Base-by-base conservation (phyloP, 345 rosid genomes). In the Gynandropsis gynandra region DNA sequence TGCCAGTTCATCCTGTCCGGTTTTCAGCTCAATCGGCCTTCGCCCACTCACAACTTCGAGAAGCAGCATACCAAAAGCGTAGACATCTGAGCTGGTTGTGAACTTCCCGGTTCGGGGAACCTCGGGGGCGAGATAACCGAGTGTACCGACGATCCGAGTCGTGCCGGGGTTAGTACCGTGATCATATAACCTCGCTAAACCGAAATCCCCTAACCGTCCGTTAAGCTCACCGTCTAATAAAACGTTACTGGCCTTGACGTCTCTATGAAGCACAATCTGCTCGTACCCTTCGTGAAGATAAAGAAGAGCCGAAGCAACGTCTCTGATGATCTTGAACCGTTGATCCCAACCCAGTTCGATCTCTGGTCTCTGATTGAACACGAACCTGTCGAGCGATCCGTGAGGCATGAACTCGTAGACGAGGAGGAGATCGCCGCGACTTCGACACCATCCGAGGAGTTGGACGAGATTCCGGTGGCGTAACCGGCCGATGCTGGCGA, bases 211-310 rank as follows among this genome's bases (percentile, higher is more conserved):
- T 4, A 82, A 42, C 10, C 80, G 69, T 13, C 76, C 85, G 0
- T 75, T 77, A 12, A 71, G 50, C 8, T 82, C 81, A 8, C 59
- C 76, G 32, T 82, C 90, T 32, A 82, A 42, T 37, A 82, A 16
- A 15, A 82, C 80, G 15, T 82, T 79, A 20, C 86, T 79, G 0
- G 86, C 90, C 49, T 82, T 82, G 0, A 79, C 72, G 46, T 79
- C 89, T 27, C 85, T 74, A 31, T 82, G 89, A 52, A 82, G 54
- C 41, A 82, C 83, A 15, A 77, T 78, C 42, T 80, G 81, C 16
- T 80, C 83, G 81, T 86, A 83, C 55, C 68, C 90, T 53, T 83
- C 76, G 10, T 83, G 90, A 0, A 80, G 69, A 21, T 82, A 80
- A n/a, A 58, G 50, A 53, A 82, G 59, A 4, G 74, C 87, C 0